A percentile compares a stretch with the other conserved stretches of the same genome.
Conservation (phyloP, 2,329 filamentous ascomycete species). For the Penicillium sp. region DNA sequence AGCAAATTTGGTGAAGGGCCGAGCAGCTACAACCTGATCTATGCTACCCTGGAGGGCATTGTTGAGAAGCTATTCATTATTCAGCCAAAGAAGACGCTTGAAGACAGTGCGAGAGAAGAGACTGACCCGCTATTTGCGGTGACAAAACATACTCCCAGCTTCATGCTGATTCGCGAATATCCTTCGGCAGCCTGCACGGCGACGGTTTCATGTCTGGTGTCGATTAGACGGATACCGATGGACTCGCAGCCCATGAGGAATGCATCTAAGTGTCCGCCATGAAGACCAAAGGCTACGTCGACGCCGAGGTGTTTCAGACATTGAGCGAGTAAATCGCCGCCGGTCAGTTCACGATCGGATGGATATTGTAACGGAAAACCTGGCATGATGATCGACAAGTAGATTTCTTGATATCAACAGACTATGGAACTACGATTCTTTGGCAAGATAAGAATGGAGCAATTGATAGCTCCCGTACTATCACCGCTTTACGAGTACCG, state of each 20-base stretch:
- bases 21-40: slow-evolving; percentile 48
- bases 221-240: slow-evolving; percentile 44
- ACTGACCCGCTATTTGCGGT: slow-evolving; percentile 50
- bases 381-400: slow-evolving; percentile 9
- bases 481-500: too few species aligned
- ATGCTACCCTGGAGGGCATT: slow-evolving; percentile 50
- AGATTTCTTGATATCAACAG: too few species aligned
- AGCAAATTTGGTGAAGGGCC: slow-evolving; percentile 48
- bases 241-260: slow-evolving; percentile 48
- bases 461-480: too few species aligned
- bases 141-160: slow-evolving; percentile 49
- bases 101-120: background rate
- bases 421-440: too few species aligned
- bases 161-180: slow-evolving; percentile 47
- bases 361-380: slow-evolving; percentile 26
- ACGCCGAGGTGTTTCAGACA: slow-evolving; percentile 44
- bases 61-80: slow-evolving; percentile 41
- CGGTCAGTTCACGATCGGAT: slow-evolving; percentile 42
- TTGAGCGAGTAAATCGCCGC: slow-evolving; percentile 50
- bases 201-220: slow-evolving; percentile 50
- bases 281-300: slow-evolving; percentile 48
- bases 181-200: slow-evolving; percentile 51
- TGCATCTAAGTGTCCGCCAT: slow-evolving; percentile 51
- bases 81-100: background rate
- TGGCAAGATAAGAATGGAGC: too few species aligned